A percentile compares a stretch with the other conserved stretches of the same genome.
These are phyloP conservation scores for Auricularia heimuer DNA, from an alignment of 768 basidiomycete genomes.

Conservation along the genomic window DNA sequence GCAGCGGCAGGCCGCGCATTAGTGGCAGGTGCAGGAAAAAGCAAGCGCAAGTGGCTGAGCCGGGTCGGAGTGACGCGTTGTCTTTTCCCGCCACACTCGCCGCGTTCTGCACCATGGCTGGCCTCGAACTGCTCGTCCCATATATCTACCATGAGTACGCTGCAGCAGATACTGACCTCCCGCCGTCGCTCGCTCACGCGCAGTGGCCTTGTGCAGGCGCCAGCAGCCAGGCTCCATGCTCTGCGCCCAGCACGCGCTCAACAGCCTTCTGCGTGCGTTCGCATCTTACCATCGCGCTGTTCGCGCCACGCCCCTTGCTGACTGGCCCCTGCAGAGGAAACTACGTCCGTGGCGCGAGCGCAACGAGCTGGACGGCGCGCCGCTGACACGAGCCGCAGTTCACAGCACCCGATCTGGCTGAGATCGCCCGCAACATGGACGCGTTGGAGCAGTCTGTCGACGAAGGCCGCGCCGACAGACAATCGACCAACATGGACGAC, in stretches of 20 bases:
- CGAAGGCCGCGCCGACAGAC: constrained; percentile 37
- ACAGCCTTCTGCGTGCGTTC: constrained; percentile 73
- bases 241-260: constrained; percentile 82
- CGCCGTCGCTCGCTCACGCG: not conserved
- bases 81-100: not conserved
- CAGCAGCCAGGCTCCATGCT: constrained; percentile 74
- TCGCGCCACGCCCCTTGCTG: not conserved
- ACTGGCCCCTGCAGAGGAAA: constrained; percentile 26
- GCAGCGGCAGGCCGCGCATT: not conserved
- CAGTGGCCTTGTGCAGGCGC: constrained; percentile 3
- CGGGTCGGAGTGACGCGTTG: not conserved
- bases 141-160: constrained; percentile 63
- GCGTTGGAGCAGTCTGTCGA: constrained; percentile 52
- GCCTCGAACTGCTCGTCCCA: constrained; percentile 41
- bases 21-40: not conserved
- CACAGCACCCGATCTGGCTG: constrained; percentile 67
- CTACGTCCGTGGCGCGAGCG: constrained; percentile 31
- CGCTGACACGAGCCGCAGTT: constrained; percentile 39
- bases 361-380: not conserved
- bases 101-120: constrained; percentile 36
- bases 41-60: constrained; percentile 1
- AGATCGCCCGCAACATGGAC: constrained; percentile 62
- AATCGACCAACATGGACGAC: constrained; percentile 75
- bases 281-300: constrained; percentile 18
- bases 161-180: not conserved